Base-by-base conservation (phyloP, 768 basidiomycete genomes). In the Calocera viscosa region DNA sequence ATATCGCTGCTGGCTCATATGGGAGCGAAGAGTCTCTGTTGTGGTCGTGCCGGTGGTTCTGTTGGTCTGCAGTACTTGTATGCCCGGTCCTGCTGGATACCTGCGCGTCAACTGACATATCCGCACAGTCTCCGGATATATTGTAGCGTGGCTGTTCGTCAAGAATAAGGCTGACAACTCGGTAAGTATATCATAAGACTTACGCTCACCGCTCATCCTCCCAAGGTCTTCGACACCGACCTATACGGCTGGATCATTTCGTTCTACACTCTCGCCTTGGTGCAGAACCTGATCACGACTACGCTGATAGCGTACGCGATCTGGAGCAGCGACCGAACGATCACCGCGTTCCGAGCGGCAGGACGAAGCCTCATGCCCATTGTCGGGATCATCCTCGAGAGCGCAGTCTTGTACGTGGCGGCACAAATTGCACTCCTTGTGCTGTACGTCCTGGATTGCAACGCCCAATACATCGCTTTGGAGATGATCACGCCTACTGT, bases 251-350 rank as follows among this genome's bases (percentile, higher is more conserved):
- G 78, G 78, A 79, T 79, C 63, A 67, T 75, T 11, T 72, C 77
- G 1, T 80, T 79, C 72, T 78, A 79, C 68, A 74, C 75, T 1
- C 69, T 77, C 49, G 78, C 78, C 2, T 74, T 79, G n/a, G 70
- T 73, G 2, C 78, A 76, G 5, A 80, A 79, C 70, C 68, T 78
- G 43, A 73, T 49, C 40, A 47, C 39, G 28, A 22, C 47, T 75
- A 74, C 67, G 41, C 73, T 78, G 32, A 72, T 78, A 39, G 77
- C 76, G 30, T 72, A 70, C 34, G 73, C 76, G 19, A 76, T 79
- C 47, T 78, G 75, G 76, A 69, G 70, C 65, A 72, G 76, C 68
- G 78, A 76, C 63, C 68, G 72, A 35, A 66, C 68, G 66, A 71
- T 71, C 22, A 32, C 53, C 14, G 53, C 53, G 3, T 60, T 60